Conservation (phyloP, 164 flowering plant genomes). For the Tetracentron sinense region DNA sequence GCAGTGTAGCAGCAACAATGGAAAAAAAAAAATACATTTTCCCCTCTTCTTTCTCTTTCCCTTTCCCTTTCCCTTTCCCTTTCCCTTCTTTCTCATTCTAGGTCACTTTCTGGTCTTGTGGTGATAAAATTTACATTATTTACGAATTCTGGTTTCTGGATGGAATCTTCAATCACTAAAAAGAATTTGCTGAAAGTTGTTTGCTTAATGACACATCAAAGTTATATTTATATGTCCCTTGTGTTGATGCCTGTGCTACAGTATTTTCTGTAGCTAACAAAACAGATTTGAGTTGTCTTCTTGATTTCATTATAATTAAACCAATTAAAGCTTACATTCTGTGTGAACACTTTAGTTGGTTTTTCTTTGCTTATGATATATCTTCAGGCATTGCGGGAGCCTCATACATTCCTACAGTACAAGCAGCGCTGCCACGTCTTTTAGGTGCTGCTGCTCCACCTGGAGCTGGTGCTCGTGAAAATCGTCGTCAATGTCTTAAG, state of each 20-base stretch:
- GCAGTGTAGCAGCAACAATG: neutral
- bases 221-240: neutral
- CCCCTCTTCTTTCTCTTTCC: neutral
- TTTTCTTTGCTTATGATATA: constrained; percentile 3
- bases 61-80: neutral
- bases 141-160: neutral
- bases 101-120: too few species aligned
- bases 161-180: neutral
- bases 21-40: neutral
- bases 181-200: neutral
- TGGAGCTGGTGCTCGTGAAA: constrained; percentile 86
- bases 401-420: constrained; percentile 83
- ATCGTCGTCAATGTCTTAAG: constrained; percentile 95
- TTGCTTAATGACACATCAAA: too few species aligned
- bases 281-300: neutral
- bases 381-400: constrained; percentile 87
- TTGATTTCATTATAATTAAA: neutral
- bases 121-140: neutral
- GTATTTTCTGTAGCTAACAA: neutral
- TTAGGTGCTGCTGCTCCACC: constrained; percentile 93
- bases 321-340: neutral
- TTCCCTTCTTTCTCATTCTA: too few species aligned
- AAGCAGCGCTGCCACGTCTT: constrained; percentile 91
- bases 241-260: neutral
- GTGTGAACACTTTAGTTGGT: neutral